Evolutionary conservation across 345 rosid species (phyloP), one percentile per base, ranked within the genome.

Genomic region (Eutrema japonicum): DNA sequence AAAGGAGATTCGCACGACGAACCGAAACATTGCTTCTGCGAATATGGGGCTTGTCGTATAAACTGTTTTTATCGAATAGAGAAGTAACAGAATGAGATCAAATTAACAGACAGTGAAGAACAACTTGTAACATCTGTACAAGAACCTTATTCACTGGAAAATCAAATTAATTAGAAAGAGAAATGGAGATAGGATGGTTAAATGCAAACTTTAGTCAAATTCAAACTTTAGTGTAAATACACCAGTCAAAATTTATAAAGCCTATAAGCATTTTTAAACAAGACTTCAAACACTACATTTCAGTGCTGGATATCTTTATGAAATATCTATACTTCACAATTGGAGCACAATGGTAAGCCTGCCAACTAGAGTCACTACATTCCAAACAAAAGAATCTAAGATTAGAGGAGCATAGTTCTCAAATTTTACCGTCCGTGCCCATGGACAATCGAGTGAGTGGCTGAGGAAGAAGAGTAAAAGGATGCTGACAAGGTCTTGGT

Each of bases 371-470:
- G 41, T 64, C n/a, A 56, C 57, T 37, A 1, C 41, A n/a, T 48
- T 38, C 38, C 12, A 54, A 43, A 72, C 38, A 0, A 26, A 53
- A 36, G 10, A 18, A 2, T 32, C n/a, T 10, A 61, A 6, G 3
- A 32, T 7, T 5, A 51, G 26, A 61, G 45, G 45, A 62, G 37
- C 10, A 10, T 4, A 48, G 0, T 56, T 64, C 11, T 37, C 30
- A 33, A 26, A 13, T 16, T 48, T 67, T 50, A 75, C 40, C 73
- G 68, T 51, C 78, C 78, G 0, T 74, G 67, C 6, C 78, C 78
- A 51, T 74, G 45, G 9, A 74, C 61, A 59, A 74, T 49, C 2
- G 78, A 58, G 68, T 66, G 78, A 40, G 68, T 74, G 42, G 67
- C 61, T 58, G 67, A 74, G 0, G 68, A 33, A 41, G 62, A 49